These are phyloP conservation scores for Rossbeevera mucosa DNA, from an alignment of 768 basidiomycete species.

Conservation along the genomic window DNA sequence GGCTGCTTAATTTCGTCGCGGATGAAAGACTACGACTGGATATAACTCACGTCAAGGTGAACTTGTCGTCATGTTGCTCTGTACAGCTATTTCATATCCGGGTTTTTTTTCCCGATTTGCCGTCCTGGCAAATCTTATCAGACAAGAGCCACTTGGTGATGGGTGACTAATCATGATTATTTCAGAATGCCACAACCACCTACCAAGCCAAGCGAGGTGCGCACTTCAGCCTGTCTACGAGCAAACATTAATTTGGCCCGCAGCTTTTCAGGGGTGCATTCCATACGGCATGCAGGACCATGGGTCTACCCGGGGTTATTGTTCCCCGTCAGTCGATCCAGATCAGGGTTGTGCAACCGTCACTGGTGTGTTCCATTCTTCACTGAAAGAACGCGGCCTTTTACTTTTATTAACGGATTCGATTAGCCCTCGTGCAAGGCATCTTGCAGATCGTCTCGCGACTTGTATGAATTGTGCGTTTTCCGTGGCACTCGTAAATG, in stretches of 20 bases:
- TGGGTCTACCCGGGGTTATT: background rate
- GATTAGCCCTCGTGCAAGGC: background rate
- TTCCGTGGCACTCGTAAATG: background rate
- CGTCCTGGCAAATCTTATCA: conserved; percentile 24
- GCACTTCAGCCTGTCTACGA: background rate
- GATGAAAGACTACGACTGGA: conserved; percentile 6
- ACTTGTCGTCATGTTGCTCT: background rate
- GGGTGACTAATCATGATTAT: conserved; percentile 15
- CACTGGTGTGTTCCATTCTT: conserved; percentile 1
- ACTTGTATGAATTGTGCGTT: conserved; percentile 9
- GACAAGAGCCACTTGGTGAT: conserved; percentile 4
- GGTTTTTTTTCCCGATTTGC: background rate
- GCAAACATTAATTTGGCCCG: background rate
- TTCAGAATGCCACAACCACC: background rate
- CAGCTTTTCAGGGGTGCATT: background rate
- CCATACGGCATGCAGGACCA: background rate
- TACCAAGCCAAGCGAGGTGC: background rate
- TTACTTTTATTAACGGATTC: conserved; percentile 1
- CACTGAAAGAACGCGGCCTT: conserved; percentile 1
- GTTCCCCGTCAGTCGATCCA: background rate
- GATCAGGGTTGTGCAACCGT: background rate
- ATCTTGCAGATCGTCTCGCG: conserved; percentile 12
- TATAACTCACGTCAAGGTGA: background rate
- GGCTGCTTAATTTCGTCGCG: background rate
- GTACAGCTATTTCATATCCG: background rate